Base-by-base conservation (phyloP, 2,329 filamentous ascomycete species). In the Cladosporium oxysporum region DNA sequence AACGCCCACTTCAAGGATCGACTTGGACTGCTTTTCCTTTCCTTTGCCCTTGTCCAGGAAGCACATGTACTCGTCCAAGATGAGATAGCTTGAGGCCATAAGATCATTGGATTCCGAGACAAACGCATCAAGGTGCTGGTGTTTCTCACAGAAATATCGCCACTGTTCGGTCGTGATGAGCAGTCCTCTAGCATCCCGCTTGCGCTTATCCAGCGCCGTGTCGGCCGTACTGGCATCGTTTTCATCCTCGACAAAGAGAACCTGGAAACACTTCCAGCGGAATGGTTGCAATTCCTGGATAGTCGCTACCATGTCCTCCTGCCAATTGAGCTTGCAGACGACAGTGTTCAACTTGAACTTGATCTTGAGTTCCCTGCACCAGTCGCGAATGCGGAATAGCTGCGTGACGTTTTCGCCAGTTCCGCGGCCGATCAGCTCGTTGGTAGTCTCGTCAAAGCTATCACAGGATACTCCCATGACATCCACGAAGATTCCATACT, bases 271-370 rank as follows among this genome's bases (percentile, higher is more conserved):
- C 71, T 86, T 86, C 84, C 84, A 87, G 0, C 84, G 80, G 66
- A 84, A 84, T 2, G 84, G 84, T 4, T 73, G 71, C 12, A 87
- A 73, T 47, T 69, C 50, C 16, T 70, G 64, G 8, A 86, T 77
- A 5, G 59, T 62, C 1, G 62, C 44, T 8, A 60, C 66, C 76
- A 77, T 77, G 57, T 76, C 81, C 71, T 87, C 84, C 2, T 80
- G 62, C 72, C 75, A 82, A 69, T 86, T 86, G 59, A 80, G 73
- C 2, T 69, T 74, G 70, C 79, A 81, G 3, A 87, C 80, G 0
- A 87, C 84, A 0, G 84, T 86, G 74, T 87, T 87, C 60, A 87
- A 71, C 76, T 87, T 87, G 77, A 87, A 86, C 73, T 80, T 83
- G 71, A 86, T 81, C 1, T 79, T 78, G 28, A 79, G 79, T 65